Conservation (phyloP, 257 asterid genomes). For the Leptodermis oblonga region DNA sequence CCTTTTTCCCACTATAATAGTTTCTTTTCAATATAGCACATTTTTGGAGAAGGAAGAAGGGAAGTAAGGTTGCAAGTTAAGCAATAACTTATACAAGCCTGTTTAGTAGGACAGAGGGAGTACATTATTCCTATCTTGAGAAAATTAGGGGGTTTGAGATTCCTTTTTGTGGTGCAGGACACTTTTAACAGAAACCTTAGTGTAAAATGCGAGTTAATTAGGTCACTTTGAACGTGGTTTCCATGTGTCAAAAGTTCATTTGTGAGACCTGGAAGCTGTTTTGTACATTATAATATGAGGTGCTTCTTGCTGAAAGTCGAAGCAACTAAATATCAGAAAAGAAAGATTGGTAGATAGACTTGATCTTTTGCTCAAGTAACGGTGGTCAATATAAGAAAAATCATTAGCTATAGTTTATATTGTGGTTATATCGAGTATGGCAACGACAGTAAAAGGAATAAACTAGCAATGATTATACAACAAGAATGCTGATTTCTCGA, state of each 20-base stretch:
- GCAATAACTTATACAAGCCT: constrained; percentile 14
- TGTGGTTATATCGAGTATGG: neutral
- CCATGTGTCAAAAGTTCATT: neutral
- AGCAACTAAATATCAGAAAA: neutral
- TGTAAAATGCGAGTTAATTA: too few species aligned
- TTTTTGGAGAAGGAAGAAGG: constrained; percentile 29
- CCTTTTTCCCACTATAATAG: constrained; percentile 19
- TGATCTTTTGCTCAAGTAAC: neutral
- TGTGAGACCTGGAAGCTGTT: neutral
- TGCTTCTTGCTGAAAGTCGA: neutral
- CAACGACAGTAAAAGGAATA: neutral
- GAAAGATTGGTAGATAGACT: neutral
- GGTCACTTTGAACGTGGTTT: neutral
- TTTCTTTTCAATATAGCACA: constrained; percentile 22
- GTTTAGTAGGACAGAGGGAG: too few species aligned
- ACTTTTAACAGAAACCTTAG: too few species aligned
- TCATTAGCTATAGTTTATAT: neutral
- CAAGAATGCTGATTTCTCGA: neutral
- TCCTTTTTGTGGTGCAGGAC: neutral
- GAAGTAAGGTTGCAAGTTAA: constrained; percentile 25
- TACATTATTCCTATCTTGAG: neutral
- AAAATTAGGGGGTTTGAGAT: neutral
- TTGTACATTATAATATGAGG: neutral
- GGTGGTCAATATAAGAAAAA: too few species aligned
- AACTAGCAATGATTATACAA: neutral